phyloP scores from a whole-genome alignment of 2,329 filamentous ascomycete species.

The Triangularia setosa region DNA sequence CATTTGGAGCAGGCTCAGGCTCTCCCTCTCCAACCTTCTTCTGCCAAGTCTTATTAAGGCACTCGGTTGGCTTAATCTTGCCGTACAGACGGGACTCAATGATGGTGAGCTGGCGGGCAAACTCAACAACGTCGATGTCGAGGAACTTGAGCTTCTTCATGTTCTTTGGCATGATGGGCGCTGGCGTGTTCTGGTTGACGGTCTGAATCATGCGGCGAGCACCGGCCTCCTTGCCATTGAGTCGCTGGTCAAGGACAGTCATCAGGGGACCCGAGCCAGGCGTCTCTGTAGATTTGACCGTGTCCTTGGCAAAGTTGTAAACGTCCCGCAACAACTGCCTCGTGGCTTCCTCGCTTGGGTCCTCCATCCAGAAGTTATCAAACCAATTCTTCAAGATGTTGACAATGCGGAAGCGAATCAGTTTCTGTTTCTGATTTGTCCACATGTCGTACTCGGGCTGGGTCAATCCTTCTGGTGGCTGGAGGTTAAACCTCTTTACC shows the following conservation, averaged over 20 bases:
- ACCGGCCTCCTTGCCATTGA: conserved; percentile 82
- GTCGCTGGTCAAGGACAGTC: conserved; percentile 80
- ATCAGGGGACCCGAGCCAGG: conserved; percentile 82
- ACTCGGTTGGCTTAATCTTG: conserved; percentile 94
- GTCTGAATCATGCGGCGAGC: conserved; percentile 85
- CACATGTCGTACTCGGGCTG: conserved; percentile 77
- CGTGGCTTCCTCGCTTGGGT: conserved; percentile 77
- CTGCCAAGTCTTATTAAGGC: conserved; percentile 98
- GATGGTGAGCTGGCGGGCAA: conserved; percentile 95
- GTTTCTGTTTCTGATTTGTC: conserved; percentile 92
- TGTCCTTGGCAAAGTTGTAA: conserved; percentile 85
- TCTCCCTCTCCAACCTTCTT: conserved; percentile 84
- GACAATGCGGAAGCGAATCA: conserved; percentile 91
- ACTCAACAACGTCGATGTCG: conserved; percentile 92
- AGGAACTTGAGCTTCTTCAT: conserved; percentile 99
- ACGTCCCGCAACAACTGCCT: conserved; percentile 83
- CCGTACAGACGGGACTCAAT: conserved; percentile 93
- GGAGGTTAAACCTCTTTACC: conserved; percentile 86
- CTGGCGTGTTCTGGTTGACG: conserved; percentile 73
- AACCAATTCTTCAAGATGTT: conserved; percentile 99
- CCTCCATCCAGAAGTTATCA: conserved; percentile 98
- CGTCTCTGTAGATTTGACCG: conserved; percentile 88
- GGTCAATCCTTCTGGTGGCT: conserved; percentile 78
- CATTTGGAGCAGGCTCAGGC: conserved; percentile 83
- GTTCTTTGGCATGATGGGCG: conserved; percentile 93